phyloP scores from a whole-genome alignment of 208 protist species.

The Angomonas desouzai region DNA sequence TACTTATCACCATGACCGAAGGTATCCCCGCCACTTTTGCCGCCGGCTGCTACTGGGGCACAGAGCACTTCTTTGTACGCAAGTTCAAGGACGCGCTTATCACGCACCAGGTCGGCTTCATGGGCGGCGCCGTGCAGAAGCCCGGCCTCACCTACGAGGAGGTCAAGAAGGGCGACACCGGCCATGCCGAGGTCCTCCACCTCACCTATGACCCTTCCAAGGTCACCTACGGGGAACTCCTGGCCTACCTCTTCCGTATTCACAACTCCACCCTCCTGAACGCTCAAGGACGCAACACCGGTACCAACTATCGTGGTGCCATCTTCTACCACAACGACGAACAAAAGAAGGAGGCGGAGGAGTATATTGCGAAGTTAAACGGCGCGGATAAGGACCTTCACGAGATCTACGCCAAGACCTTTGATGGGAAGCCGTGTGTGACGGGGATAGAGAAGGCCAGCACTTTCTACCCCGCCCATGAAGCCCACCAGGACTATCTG shows the following conservation, averaged over 20 bases:
- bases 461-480: conserved; percentile 84
- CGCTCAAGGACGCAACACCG: conserved; percentile 86
- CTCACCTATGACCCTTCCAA: conserved; percentile 80
- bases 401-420: conserved; percentile 64
- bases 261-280: conserved; percentile 95
- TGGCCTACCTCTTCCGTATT: conserved; percentile 92
- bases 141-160: conserved; percentile 77
- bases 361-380: conserved; percentile 73
- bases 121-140: conserved; percentile 57
- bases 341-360: conserved; percentile 75
- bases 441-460: conserved; percentile 58
- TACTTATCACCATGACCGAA: too few relatives aligned
- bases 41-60: conserved; percentile 93
- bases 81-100: conserved; percentile 77
- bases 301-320: conserved; percentile 93
- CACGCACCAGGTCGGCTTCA: conserved; percentile 84
- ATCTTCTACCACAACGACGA: conserved; percentile 90
- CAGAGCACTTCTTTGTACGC: conserved; percentile 88
- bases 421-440: conserved; percentile 51
- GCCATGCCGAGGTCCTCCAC: conserved; percentile 94
- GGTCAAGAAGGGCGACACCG: conserved; percentile 91
- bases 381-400: conserved; percentile 47
- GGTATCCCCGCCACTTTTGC: conserved; percentile 77
- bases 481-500: conserved; percentile 84
- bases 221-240: conserved; percentile 77